Evolutionary conservation across 306 rosid genomes (phyloP), one percentile per base, ranked within the genome.

Genomic region (Geum urbanum): DNA sequence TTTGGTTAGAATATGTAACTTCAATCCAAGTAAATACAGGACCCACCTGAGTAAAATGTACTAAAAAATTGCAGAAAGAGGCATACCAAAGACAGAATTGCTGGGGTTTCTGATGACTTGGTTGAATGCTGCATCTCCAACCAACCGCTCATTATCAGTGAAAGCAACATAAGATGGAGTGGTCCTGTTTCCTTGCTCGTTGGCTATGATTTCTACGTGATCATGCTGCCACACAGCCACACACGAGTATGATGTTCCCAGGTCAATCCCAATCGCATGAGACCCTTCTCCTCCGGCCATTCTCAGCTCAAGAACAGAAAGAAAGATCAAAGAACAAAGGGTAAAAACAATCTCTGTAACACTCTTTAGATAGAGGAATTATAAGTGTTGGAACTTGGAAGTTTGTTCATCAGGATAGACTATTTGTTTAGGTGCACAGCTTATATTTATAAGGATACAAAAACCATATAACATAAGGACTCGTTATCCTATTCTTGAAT

Each of bases 161-260:
- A 61, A 61, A 13, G 66, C 48, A 39, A 61, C 46, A 8, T 35
- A 32, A 1, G 65, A 60, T 37, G 66, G 66, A 35, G 66, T 61
- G 3, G 46, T 40, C 14, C 49, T 16, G 14, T 40, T 16, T 4
- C 66, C 66, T 7, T 61, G 66, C n/a, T 61, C 49, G 27, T 61
- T 60, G 5, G n/a, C 66, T 15, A 60, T 60, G 66, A 60, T 40
- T 60, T 60, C 65, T 13, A 35, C 8, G 13, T 60, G 65, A 37
- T 35, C 45, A 5, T 60, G 10, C 46, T 60, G n/a, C 45, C 65
- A 60, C 45, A 59, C 65, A 14, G 65, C 65, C 3, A 59, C 65
- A 14, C 45, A 59, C 8, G 65, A 59, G 15, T 35, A 59, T 5
- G 45, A 32, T 59, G 65, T 59, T 6, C 65, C 65, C 0, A 59